phyloP scores from a whole-genome alignment of 495 filamentous ascomycete species.

The Hypoxylon perforatum region DNA sequence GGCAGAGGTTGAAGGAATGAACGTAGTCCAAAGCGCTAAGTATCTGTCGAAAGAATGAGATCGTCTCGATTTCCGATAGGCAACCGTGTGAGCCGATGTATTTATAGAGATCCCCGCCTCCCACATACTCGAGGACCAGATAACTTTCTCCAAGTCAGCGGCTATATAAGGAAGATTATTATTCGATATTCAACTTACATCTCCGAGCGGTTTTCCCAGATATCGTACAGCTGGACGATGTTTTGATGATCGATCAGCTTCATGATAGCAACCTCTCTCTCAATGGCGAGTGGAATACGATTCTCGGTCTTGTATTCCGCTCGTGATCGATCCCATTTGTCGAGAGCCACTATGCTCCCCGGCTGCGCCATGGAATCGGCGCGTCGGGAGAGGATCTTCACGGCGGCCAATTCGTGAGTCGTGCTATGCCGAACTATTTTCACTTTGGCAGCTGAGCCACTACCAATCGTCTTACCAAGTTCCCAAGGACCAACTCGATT shows the following conservation, averaged over 20 bases:
- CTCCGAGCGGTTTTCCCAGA: slow-evolving; percentile 95
- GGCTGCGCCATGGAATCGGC: slow-evolving; percentile 76
- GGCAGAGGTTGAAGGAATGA: slow-evolving; percentile 92
- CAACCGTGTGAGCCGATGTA: slow-evolving; percentile 75
- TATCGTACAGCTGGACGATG: slow-evolving; percentile 89
- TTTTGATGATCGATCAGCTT: slow-evolving; percentile 94
- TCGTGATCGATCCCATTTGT: slow-evolving; percentile 57
- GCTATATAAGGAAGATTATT: slow-evolving; percentile 4
- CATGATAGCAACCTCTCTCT: slow-evolving; percentile 94
- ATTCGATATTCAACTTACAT: slow-evolving; percentile 72
- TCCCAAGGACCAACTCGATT: slow-evolving; percentile 90
- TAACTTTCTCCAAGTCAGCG: slow-evolving; percentile 69
- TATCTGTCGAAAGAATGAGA: slow-evolving; percentile 91
- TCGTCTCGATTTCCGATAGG: slow-evolving; percentile 79
- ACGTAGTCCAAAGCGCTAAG: slow-evolving; percentile 91
- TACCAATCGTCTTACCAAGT: slow-evolving; percentile 84
- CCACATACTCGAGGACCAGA: slow-evolving; percentile 94
- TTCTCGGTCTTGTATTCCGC: slow-evolving; percentile 66
- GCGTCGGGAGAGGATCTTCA: slow-evolving; percentile 91
- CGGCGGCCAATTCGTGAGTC: slow-evolving; percentile 81
- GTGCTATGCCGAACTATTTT: slow-evolving; percentile 79
- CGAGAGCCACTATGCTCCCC: slow-evolving; percentile 80
- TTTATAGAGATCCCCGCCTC: slow-evolving; percentile 89
- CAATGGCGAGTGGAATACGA: slow-evolving; percentile 85
- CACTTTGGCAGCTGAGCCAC: slow-evolving; percentile 86